These are phyloP conservation scores for Spinacia oleracea DNA, from an alignment of 179 eudicot species.

Conservation along the genomic window DNA sequence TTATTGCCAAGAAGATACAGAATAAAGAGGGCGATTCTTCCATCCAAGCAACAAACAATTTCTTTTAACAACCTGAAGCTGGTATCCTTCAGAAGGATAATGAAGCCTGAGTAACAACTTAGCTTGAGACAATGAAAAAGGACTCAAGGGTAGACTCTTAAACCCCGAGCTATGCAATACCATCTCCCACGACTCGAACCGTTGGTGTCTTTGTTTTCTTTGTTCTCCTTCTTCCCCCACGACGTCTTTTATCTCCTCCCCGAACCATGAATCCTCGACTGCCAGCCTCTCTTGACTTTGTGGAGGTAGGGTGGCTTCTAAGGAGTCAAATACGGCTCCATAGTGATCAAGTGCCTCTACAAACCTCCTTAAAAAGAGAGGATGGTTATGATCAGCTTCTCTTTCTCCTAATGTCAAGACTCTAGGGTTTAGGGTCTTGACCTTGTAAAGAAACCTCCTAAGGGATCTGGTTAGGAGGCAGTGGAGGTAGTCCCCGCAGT, in stretches of 20 bases:
- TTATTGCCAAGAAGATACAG: conserved; percentile 82
- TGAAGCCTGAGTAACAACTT: conserved; percentile 75
- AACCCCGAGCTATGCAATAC: conserved; percentile 63
- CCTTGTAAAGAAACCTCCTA: conserved; percentile 46
- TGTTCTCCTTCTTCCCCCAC: conserved; percentile 56
- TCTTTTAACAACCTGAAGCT: conserved; percentile 44
- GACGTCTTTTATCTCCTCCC: conserved; percentile 66
- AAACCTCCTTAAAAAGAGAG: conserved; percentile 50
- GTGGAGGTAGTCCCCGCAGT: conserved; percentile 68
- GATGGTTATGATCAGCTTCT: conserved; percentile 76
- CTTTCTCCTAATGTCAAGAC: conserved; percentile 66
- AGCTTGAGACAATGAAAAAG: conserved; percentile 79
- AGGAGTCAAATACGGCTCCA: conserved; percentile 64
- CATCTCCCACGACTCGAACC: conserved; percentile 71
- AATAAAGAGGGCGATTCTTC: conserved; percentile 78
- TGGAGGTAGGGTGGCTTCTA: conserved; percentile 88
- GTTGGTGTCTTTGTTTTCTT: conserved; percentile 60
- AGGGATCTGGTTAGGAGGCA: conserved; percentile 40
- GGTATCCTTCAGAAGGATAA: conserved; percentile 93
- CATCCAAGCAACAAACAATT: conserved; percentile 73
- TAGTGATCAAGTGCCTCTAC: conserved; percentile 66
- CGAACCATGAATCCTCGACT: conserved; percentile 71
- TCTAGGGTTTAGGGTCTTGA: conserved; percentile 66
- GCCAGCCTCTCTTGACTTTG: conserved; percentile 62
- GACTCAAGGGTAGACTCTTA: conserved; percentile 53